Evolutionary conservation across 2,329 filamentous ascomycete species (phyloP).

Genomic region (Colletotrichum cuscutae): DNA sequence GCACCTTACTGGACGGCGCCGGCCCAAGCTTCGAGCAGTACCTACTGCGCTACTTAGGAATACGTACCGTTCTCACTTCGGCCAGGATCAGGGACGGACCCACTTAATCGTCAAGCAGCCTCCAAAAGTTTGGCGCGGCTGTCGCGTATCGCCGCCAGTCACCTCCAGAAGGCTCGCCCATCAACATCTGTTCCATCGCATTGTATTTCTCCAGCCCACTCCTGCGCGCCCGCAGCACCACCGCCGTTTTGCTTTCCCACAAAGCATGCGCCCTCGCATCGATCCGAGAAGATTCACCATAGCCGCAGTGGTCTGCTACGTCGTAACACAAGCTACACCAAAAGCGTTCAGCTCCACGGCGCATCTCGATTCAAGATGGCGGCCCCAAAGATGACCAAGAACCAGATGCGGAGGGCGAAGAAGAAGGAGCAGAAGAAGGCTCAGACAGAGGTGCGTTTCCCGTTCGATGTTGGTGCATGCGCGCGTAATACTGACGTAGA

Average conservation of each 20-base stretch:
- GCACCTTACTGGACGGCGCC: not conserved
- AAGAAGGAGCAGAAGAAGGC: slow-evolving; percentile 91
- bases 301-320: slow-evolving; percentile 47
- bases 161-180: slow-evolving; percentile 14
- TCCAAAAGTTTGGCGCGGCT: slow-evolving; percentile 35
- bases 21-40: not conserved
- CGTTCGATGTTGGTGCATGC: too few relatives aligned
- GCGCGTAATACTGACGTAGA: slow-evolving; percentile 3
- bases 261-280: slow-evolving; percentile 35
- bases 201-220: not conserved
- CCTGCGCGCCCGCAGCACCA: not conserved
- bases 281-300: slow-evolving; percentile 51
- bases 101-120: slow-evolving; percentile 28
- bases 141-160: slow-evolving; percentile 25
- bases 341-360: slow-evolving; percentile 30
- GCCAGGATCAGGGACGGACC: not conserved
- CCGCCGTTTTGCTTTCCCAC: slow-evolving; percentile 11
- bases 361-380: slow-evolving; percentile 61
- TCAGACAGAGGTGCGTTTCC: slow-evolving; percentile 60
- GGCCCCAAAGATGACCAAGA: slow-evolving; percentile 84
- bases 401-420: slow-evolving; percentile 90
- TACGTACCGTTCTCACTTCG: not conserved
- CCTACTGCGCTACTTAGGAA: too few relatives aligned
- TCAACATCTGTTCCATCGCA: not conserved
- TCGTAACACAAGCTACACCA: slow-evolving; percentile 44